Conservation (phyloP, 2,329 filamentous ascomycete genomes). For the Fusarium sororula region DNA sequence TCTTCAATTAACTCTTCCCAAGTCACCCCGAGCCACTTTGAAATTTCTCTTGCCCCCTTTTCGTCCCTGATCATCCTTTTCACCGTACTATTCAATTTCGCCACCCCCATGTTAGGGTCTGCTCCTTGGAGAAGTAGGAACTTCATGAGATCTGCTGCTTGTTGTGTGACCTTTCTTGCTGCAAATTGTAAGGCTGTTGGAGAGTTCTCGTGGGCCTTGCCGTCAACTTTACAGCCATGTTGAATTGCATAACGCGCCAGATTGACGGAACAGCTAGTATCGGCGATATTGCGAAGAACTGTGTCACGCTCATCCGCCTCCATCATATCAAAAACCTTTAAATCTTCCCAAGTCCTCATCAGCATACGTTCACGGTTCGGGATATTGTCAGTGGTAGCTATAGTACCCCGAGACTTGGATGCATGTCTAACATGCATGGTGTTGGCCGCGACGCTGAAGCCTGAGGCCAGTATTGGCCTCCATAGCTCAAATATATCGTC, state of each 20-base stretch:
- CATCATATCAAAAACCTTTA: too few relatives aligned
- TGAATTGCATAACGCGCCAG: not conserved
- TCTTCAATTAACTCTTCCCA: not conserved
- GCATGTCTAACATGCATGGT: too few relatives aligned
- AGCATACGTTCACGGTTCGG: not conserved
- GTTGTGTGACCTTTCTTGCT: fast-evolving
- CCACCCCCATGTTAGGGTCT: not conserved
- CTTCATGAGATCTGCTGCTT: not conserved
- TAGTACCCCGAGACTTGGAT: fast-evolving
- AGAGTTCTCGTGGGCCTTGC: fast-evolving
- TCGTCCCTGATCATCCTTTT: not conserved
- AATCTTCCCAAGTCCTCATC: fast-evolving
- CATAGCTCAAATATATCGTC: fast-evolving
- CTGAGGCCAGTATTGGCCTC: not conserved
- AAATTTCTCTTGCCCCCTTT: not conserved
- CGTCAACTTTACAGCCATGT: fast-evolving
- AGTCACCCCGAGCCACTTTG: not conserved
- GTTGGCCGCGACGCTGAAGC: not conserved
- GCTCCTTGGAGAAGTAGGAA: not conserved
- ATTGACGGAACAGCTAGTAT: not conserved
- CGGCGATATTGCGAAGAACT: not conserved
- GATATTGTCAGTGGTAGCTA: not conserved
- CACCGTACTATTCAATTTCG: too few relatives aligned
- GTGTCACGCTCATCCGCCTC: fast-evolving
- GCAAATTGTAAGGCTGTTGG: not conserved